A percentile compares a stretch with the other conserved stretches of the same genome.
Conservation (phyloP, 2,329 filamentous ascomycete genomes). For the Xylaria digitata region DNA sequence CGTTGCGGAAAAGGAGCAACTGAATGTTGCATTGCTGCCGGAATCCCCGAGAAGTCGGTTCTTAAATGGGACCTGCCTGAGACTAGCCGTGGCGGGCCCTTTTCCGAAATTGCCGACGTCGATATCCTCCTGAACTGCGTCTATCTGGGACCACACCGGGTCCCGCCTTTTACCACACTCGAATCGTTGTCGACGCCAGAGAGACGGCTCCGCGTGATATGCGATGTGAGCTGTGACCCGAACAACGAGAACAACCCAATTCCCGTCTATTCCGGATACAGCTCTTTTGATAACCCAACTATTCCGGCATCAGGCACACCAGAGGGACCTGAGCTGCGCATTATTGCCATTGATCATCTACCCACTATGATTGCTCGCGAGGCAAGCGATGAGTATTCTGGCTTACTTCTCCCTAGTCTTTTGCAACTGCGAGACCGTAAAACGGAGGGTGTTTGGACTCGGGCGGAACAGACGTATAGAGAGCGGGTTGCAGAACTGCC, state of each 20-base stretch:
- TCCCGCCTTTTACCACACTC: constrained; percentile 26
- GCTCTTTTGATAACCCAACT: constrained; percentile 22
- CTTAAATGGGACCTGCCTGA: constrained; percentile 29
- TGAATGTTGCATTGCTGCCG: constrained; percentile 7
- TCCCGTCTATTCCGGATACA: constrained; percentile 25
- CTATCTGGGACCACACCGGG: constrained; percentile 19
- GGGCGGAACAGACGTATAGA: constrained; percentile 18
- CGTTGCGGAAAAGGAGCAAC: constrained; percentile 27
- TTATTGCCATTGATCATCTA: constrained; percentile 28
- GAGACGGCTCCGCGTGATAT: constrained; percentile 28
- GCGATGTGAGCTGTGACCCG: constrained; percentile 26
- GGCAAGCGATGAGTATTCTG: constrained; percentile 31
- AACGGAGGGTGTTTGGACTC: constrained; percentile 22
- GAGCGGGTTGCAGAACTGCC: constrained; percentile 16
- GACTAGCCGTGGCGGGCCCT: constrained; percentile 24
- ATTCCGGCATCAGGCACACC: constrained; percentile 6
- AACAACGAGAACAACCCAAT: constrained; percentile 27
- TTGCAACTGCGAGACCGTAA: constrained; percentile 17
- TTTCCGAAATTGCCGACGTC: constrained; percentile 20
- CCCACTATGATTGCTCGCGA: constrained; percentile 27
- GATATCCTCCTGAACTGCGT: constrained; percentile 30
- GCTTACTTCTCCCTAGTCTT: constrained; percentile 29
- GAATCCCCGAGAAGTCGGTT: constrained; percentile 18
- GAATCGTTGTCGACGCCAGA: constrained; percentile 12
- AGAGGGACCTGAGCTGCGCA: constrained; percentile 14